Percentiles rank a stretch among this genome's conserved stretches.
phyloP scores from a whole-genome alignment of 441 rosid genomes.

The Gossypium schwendimanii region DNA sequence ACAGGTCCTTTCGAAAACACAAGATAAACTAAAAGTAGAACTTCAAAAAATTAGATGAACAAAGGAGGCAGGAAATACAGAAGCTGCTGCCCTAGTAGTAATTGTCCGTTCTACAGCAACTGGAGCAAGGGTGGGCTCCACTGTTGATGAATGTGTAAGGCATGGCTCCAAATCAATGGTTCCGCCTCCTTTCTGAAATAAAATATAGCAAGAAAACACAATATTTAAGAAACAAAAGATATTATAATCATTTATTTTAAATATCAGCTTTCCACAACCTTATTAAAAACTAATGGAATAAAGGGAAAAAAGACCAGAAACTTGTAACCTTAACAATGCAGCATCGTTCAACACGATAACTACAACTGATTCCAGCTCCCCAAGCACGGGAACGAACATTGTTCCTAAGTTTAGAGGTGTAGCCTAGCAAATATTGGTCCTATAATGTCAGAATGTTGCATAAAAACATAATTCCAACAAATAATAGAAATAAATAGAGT shows the following conservation, averaged over 20 bases:
- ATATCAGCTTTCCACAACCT: neutral
- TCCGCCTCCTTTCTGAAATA: slow-evolving; percentile 88
- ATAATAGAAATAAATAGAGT: neutral
- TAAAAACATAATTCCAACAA: neutral
- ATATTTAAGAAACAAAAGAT: neutral
- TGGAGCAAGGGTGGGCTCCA: slow-evolving; percentile 99
- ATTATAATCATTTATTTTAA: slow-evolving; percentile 2
- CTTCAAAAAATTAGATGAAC: neutral
- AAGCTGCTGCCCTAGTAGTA: slow-evolving; percentile 99
- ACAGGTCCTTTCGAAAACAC: neutral
- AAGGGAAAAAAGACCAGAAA: slow-evolving; percentile 12
- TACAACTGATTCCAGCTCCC: slow-evolving; percentile 99
- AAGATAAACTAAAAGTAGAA: neutral
- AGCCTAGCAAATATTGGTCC: slow-evolving; percentile 41
- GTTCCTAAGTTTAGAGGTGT: slow-evolving; percentile 86
- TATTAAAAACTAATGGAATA: slow-evolving; percentile 9
- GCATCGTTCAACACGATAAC: slow-evolving; percentile 90
- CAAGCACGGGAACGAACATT: slow-evolving; percentile 97
- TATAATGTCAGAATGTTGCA: slow-evolving; percentile 10
- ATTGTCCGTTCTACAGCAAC: slow-evolving; percentile 95
- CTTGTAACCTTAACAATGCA: slow-evolving; percentile 84
- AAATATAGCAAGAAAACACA: slow-evolving; percentile 1
- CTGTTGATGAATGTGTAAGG: slow-evolving; percentile 85
- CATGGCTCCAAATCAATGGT: slow-evolving; percentile 92
- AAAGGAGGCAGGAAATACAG: slow-evolving; percentile 42